A percentile compares a stretch with the other conserved stretches of the same genome.
Conservation (phyloP, 495 filamentous ascomycete species). For the Tuber microsphaerosporum region DNA sequence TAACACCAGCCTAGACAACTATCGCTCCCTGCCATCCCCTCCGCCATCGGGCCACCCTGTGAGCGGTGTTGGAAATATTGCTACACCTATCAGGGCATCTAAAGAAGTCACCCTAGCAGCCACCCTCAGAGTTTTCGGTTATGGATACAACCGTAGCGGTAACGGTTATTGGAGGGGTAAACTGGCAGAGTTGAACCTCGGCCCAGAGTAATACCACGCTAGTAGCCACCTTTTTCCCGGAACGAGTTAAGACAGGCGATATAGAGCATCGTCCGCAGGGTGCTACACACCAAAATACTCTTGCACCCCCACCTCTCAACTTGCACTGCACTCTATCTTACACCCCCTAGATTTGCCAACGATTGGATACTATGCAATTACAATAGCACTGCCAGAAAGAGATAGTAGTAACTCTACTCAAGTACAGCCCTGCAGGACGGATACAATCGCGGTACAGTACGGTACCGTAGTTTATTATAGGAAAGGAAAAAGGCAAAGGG, state of each 20-base stretch:
- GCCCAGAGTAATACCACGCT: not conserved
- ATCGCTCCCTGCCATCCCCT: not conserved
- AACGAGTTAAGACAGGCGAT: not conserved
- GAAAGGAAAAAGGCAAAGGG: not conserved
- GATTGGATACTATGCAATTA: not conserved
- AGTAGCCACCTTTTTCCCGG: not conserved
- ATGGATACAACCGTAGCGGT: not conserved
- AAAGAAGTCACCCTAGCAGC: not conserved
- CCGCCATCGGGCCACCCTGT: not conserved
- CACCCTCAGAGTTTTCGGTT: not conserved
- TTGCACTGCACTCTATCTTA: not conserved
- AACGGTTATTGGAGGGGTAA: not conserved
- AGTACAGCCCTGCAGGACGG: not conserved
- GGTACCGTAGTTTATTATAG: not conserved
- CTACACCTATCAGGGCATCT: not conserved
- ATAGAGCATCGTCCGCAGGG: not conserved
- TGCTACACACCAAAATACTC: not conserved
- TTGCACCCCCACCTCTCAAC: not conserved
- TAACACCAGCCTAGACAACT: not conserved
- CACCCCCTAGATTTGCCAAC: not conserved
- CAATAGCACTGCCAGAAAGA: not conserved
- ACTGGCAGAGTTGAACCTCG: not conserved
- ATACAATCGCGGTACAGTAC: not conserved
- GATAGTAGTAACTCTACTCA: not conserved
- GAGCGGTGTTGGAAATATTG: not conserved